These are phyloP conservation scores for Hypoxylon sp. DNA, from an alignment of 2,329 filamentous ascomycete species.

Conservation along the genomic window DNA sequence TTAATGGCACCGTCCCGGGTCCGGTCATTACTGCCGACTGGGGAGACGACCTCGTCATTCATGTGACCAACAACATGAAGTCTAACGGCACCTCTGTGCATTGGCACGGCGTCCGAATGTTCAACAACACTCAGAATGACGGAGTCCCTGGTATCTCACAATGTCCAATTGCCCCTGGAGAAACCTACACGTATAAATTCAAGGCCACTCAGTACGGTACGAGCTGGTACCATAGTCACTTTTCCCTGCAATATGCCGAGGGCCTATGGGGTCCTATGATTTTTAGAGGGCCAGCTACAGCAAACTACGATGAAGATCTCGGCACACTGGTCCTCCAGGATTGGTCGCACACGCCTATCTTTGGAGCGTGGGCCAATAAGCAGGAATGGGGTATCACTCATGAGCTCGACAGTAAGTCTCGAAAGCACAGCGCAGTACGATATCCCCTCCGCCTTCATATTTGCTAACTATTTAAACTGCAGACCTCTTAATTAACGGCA, in stretches of 20 bases:
- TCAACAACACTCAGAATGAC: constrained; percentile 55
- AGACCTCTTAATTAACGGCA: constrained; percentile 14
- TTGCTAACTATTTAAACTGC: background rate
- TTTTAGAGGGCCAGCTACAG: constrained; percentile 8
- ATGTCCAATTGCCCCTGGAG: constrained; percentile 65
- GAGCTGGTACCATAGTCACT: constrained; percentile 74
- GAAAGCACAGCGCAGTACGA: background rate
- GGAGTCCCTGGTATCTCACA: constrained; percentile 8
- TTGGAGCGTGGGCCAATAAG: constrained; percentile 10
- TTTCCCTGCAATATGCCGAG: constrained; percentile 69
- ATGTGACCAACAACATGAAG: constrained; percentile 63
- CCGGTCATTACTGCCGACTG: constrained; percentile 69
- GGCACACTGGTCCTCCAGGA: constrained; percentile 11
- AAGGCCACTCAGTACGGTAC: constrained; percentile 70
- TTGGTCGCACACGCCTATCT: constrained; percentile 5
- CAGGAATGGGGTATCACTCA: constrained; percentile 19
- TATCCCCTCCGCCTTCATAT: background rate
- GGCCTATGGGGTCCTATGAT: constrained; percentile 60
- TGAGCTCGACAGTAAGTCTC: constrained; percentile 15
- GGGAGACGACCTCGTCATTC: constrained; percentile 64
- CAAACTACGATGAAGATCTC: constrained; percentile 13
- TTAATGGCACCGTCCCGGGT: constrained; percentile 73
- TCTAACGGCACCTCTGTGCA: constrained; percentile 64
- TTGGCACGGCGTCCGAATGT: constrained; percentile 67
- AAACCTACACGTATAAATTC: constrained; percentile 67